Evolutionary conservation across 345 rosid species (phyloP), one percentile per base, ranked within the genome.

Genomic region (Hevea brasiliensis): DNA sequence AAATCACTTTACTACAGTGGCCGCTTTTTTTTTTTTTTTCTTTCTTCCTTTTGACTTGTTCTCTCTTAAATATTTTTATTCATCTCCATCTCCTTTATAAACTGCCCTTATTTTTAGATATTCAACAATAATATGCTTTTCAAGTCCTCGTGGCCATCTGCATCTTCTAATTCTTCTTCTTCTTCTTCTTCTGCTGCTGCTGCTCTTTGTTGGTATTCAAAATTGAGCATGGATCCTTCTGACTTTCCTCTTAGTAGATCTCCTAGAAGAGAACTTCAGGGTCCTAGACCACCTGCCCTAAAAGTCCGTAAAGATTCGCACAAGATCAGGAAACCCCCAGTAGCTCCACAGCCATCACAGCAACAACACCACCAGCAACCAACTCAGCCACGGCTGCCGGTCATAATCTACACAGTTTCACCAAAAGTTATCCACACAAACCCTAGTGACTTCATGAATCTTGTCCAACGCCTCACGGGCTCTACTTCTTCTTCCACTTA

Each of bases 381-480:
- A 8, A 2, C 37, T 2, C 87, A 72, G 4, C 85, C 81, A 12
- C 74, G 86, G 8, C 88, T 79, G 1, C 98, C 98, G 1, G 91
- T 91, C 37, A 89, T 93, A 53, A 91, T 91, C 85, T 93, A 93
- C 85, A 86, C 95, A 1, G 87, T 88, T 45, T 89, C 98, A 5
- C 97, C 98, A 0, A 93, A 86, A 80, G 87, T 93, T 51, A 91
- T 93, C 67, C 97, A 93, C 79, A 91, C 93, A 8, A 85, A 85
- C 68, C 97, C 98, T 24, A 82, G 77, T 53, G 89, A 93, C 42
- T 93, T 93, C 88, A 93, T 87, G 97, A 76, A 67, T 64, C 84
- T 93, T n/a, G 98, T 93, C 17, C 97, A 93, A 78, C 91, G 97
- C 47, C 97, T 94, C 60, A 94, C 98, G 12, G 98, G 98, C 9